These are phyloP conservation scores for Saturnispora gosingensis DNA, from an alignment of 805 yeast genomes.

Conservation along the genomic window DNA sequence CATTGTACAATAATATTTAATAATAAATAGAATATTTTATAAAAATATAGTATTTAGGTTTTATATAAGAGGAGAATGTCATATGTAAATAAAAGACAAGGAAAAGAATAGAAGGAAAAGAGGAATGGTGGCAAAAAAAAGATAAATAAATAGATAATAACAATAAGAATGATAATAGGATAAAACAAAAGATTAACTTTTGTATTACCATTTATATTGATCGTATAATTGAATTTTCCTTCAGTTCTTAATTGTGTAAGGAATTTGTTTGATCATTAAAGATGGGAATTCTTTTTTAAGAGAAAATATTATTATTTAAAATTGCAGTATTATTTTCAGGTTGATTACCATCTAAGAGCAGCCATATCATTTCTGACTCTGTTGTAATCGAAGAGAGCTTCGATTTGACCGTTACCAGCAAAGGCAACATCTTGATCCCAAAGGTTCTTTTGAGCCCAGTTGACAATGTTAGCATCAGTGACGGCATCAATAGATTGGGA, in stretches of 20 bases:
- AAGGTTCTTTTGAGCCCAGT: conserved; percentile 67
- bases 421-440: conserved; percentile 83
- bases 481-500: conserved; percentile 56
- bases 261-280: not conserved
- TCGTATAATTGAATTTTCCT: not conserved
- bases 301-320: not conserved
- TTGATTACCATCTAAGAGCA: conserved; percentile 66
- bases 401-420: conserved; percentile 81
- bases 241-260: not conserved
- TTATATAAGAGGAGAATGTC: conserved; percentile 1
- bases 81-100: not conserved
- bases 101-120: not conserved
- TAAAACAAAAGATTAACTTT: no score
- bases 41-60: conserved; percentile 3
- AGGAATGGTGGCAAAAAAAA: not conserved
- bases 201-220: not conserved
- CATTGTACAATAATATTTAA: not conserved
- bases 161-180: not conserved
- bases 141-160: not conserved
- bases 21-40: conserved; percentile 1
- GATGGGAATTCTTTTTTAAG: not conserved
- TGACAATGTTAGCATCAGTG: conserved; percentile 46
- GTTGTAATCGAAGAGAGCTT: conserved; percentile 73
- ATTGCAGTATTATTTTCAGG: not conserved
- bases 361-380: conserved; percentile 86